A percentile compares a stretch with the other conserved stretches of the same genome.
phyloP scores from a whole-genome alignment of 208 protist genomes.

The Crithidia brevicula region DNA sequence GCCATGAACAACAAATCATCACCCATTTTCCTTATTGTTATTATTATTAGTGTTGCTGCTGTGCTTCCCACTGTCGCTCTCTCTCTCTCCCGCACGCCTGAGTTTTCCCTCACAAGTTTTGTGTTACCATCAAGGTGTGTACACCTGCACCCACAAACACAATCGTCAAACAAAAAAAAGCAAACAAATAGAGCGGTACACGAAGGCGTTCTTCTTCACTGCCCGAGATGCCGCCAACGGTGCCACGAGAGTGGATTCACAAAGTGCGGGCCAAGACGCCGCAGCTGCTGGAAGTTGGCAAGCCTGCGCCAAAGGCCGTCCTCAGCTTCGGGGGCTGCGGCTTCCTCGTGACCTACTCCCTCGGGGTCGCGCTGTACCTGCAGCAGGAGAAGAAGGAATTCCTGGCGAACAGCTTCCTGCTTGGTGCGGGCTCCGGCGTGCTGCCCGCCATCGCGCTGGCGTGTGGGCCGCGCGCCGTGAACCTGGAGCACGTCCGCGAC shows the following conservation, averaged over 20 bases:
- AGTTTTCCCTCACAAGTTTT: no score
- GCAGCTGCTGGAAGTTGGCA: slow-evolving; percentile 82
- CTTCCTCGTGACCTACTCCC: slow-evolving; percentile 86
- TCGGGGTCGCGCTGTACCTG: slow-evolving; percentile 89
- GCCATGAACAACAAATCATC: no score
- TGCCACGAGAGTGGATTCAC: slow-evolving; percentile 67
- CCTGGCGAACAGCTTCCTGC: slow-evolving; percentile 71
- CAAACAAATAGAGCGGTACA: not conserved
- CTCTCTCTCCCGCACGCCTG: no score
- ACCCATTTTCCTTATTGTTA: no score
- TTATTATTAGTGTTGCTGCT: no score
- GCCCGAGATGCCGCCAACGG: slow-evolving; percentile 63
- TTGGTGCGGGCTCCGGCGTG: slow-evolving; percentile 82
- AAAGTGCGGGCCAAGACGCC: slow-evolving; percentile 87
- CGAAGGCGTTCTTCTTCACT: no score
- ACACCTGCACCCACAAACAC: not conserved
- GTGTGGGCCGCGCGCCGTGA: slow-evolving; percentile 68
- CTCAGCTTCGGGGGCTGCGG: slow-evolving; percentile 88
- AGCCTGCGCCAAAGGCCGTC: slow-evolving; percentile 78
- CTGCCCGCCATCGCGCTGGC: slow-evolving; percentile 84
- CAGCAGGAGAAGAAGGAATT: slow-evolving; percentile 87
- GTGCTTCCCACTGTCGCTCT: no score
- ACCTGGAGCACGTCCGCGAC: slow-evolving; percentile 81
- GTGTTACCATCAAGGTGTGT: no score
- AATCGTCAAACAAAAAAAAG: not conserved